phyloP scores from a whole-genome alignment of 2,329 filamentous ascomycete genomes.

The Sclerotinia borealis region DNA sequence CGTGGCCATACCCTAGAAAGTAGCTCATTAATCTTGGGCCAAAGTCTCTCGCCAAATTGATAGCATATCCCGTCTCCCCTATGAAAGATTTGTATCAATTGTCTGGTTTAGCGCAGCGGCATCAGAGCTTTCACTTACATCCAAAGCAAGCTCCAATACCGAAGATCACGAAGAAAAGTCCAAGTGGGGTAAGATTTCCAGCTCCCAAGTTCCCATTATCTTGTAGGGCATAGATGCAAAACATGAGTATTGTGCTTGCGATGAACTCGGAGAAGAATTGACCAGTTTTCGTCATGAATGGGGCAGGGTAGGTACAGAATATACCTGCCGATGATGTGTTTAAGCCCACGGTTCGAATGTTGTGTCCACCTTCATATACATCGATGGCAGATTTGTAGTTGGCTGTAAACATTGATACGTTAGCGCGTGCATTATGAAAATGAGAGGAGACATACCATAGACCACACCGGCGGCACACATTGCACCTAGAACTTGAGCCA shows the following conservation, averaged over 20 bases:
- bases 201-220: conserved; percentile 48
- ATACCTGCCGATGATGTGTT: conserved; percentile 53
- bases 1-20: conserved; percentile 60
- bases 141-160: conserved; percentile 69
- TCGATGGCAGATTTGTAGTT: conserved; percentile 64
- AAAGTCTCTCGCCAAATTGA: conserved; percentile 68
- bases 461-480: conserved; percentile 53
- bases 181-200: conserved; percentile 51
- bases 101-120: not conserved
- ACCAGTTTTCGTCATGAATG: conserved; percentile 59
- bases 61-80: conserved; percentile 72
- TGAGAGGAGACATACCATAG: conserved; percentile 18
- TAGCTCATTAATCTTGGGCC: conserved; percentile 59
- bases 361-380: conserved; percentile 54
- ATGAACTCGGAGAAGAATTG: conserved; percentile 71
- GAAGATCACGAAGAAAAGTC: conserved; percentile 67
- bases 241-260: conserved; percentile 62
- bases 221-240: conserved; percentile 64
- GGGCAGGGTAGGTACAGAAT: conserved; percentile 64
- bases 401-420: conserved; percentile 28
- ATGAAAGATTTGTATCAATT: not conserved
- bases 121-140: not conserved
- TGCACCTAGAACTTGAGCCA: conserved; percentile 61
- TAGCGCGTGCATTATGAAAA: not conserved
- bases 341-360: conserved; percentile 54